A percentile compares a stretch with the other conserved stretches of the same genome.
Conservation (phyloP, 2,329 filamentous ascomycete species). For the Fusarium subglutinans region DNA sequence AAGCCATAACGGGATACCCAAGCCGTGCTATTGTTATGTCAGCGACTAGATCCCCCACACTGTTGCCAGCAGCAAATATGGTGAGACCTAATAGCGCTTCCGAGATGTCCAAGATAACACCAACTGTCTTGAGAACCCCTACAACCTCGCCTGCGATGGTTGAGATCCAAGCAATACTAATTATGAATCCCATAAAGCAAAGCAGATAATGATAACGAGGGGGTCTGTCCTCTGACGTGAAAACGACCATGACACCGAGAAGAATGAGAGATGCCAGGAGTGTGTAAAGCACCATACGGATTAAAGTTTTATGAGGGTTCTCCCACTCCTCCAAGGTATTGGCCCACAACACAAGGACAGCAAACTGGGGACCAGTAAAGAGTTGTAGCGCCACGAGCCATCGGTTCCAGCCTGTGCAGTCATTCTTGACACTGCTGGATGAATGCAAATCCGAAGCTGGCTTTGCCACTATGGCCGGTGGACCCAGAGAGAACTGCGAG, state of each 20-base stretch:
- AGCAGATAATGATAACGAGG: constrained; percentile 80
- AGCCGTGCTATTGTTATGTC: constrained; percentile 93
- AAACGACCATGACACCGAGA: constrained; percentile 72
- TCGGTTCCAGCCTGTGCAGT: constrained; percentile 78
- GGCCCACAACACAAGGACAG: constrained; percentile 78
- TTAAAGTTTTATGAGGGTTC: constrained; percentile 60
- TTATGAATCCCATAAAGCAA: constrained; percentile 89
- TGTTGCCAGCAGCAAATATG: constrained; percentile 96
- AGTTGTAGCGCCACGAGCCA: constrained; percentile 90
- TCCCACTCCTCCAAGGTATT: constrained; percentile 69
- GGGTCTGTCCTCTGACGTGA: constrained; percentile 73
- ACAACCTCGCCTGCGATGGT: constrained; percentile 96
- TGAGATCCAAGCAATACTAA: constrained; percentile 95
- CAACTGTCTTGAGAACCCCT: constrained; percentile 90
- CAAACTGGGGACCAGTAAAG: constrained; percentile 87
- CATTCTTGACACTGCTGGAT: constrained; percentile 47
- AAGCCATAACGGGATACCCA: constrained; percentile 95
- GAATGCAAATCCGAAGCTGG: constrained; percentile 48
- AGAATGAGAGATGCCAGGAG: constrained; percentile 75
- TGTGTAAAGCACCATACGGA: constrained; percentile 68
- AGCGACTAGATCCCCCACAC: constrained; percentile 90
- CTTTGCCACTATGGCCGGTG: constrained; percentile 42
- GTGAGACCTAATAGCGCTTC: constrained; percentile 95
- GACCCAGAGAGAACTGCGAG: constrained; percentile 31
- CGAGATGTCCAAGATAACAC: constrained; percentile 90